phyloP scores from a whole-genome alignment of 2,329 filamentous ascomycete species.

The Alternaria sp. region DNA sequence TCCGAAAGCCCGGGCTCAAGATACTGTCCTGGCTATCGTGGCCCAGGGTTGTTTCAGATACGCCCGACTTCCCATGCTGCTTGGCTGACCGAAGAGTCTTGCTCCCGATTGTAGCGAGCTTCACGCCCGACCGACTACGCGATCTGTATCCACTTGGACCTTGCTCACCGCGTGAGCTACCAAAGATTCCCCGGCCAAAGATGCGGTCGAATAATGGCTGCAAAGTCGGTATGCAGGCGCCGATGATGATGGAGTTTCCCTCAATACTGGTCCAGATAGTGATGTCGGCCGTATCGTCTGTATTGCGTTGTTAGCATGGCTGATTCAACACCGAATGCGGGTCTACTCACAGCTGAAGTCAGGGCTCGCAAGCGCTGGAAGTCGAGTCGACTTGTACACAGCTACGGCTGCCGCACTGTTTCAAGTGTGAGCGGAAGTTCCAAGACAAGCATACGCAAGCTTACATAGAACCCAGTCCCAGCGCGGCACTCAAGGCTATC shows the following conservation, averaged over 20 bases:
- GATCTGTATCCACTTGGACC: neutral
- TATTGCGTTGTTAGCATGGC: neutral
- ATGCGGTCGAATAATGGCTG: neutral
- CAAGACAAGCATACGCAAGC: neutral
- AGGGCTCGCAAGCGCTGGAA: neutral
- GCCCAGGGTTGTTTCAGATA: neutral
- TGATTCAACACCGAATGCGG: too few relatives aligned
- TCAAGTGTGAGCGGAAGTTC: neutral
- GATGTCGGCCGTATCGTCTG: neutral
- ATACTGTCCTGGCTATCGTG: neutral
- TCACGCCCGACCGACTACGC: neutral
- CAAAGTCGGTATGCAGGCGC: slow-evolving; percentile 1
- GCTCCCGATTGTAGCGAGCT: neutral
- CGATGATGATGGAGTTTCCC: slow-evolving; percentile 4
- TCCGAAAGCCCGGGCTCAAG: neutral
- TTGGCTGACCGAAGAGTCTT: neutral
- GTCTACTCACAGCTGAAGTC: neutral
- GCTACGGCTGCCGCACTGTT: neutral
- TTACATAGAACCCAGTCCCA: neutral
- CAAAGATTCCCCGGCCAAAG: neutral
- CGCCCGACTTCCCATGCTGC: neutral
- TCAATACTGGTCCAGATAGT: slow-evolving; percentile 5
- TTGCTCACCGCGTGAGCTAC: neutral
- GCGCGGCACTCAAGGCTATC: neutral
- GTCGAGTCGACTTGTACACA: neutral